Evolutionary conservation across 306 rosid species (phyloP).

Genomic region (Senna tora): DNA sequence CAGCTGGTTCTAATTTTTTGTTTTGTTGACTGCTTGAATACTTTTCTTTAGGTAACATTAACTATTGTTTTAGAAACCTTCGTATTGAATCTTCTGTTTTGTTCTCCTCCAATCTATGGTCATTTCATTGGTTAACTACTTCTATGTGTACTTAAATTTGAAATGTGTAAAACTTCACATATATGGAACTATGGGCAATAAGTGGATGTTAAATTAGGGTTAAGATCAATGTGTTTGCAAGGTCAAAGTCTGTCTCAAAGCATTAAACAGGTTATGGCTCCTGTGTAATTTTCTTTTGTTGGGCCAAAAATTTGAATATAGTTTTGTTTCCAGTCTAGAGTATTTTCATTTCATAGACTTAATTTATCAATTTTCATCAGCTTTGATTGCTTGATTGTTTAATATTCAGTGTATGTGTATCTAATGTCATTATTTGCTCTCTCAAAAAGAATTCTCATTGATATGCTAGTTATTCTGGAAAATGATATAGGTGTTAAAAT

Average conservation of each 20-base stretch:
- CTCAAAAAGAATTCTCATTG: constrained; percentile 9
- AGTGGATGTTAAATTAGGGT: constrained; percentile 6
- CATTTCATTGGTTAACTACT: constrained; percentile 4
- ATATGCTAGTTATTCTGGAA: constrained; percentile 31
- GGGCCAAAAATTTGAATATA: constrained; percentile 17
- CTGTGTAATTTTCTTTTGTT: not conserved
- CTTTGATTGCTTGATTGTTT: constrained; percentile 10
- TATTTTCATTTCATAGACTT: constrained; percentile 13
- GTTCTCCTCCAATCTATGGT: constrained; percentile 8
- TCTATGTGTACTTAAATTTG: constrained; percentile 30
- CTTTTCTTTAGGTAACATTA: constrained; percentile 18
- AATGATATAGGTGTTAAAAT: not conserved
- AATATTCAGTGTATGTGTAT: constrained; percentile 30
- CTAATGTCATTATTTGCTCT: constrained; percentile 17
- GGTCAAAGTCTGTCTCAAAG: constrained; percentile 27
- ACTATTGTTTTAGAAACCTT: not conserved
- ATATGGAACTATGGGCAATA: not conserved
- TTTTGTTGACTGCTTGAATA: constrained; percentile 25
- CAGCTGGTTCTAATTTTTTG: not conserved
- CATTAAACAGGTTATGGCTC: not conserved
- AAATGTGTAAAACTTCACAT: constrained; percentile 11
- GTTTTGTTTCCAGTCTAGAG: not conserved
- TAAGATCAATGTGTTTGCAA: constrained; percentile 27
- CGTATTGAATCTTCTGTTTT: constrained; percentile 6
- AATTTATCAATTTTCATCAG: not conserved